Base-by-base conservation (phyloP, 2,329 filamentous ascomycete genomes). In the Mycosphaerella arachidis region DNA sequence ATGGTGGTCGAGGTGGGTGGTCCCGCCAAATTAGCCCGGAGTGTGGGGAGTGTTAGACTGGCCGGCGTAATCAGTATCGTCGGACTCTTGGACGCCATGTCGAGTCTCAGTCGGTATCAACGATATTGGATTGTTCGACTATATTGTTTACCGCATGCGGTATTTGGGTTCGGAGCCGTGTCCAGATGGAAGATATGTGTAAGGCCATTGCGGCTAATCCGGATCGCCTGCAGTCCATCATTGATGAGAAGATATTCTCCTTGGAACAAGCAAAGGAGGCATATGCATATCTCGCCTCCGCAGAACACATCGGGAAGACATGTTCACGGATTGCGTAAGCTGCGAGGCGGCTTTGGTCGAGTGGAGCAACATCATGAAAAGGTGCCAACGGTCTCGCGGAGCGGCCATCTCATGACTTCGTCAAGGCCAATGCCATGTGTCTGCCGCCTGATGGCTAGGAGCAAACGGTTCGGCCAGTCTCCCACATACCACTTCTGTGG, bases 1-100 rank as follows among this genome's bases (percentile, higher is more conserved):
- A 78, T 86, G 61, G 75, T 90, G 43, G 68, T 88, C 43, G 46
- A 51, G 13, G 54, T 50, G n/a, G 54, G 54, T 33, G 54, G 54
- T 18, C 20, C 51, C 8, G 24, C 31, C 16, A 24, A 1, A 6
- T 29, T 30, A 9, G 18, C 31, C 24, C 18, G 10, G 18, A 43
- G 8, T 18, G 40, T 43, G 4, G 13, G 8, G 8, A 43, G n/a
- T 43, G 52, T 27, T 16, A 55, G 24, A 18, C 30, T n/a, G 10
- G 33, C 45, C 10, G 52, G 52, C 33, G 24, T 16, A 6, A 43
- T 55, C 5, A 24, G 30, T 9, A 27, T 45, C 2, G 48, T 52
- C 27, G 27, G 48, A 10, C n/a, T 20, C 4, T 5, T 52, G n/a
- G 48, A 13, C 12, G 33, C 9, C 5, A 16, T n/a, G 20, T 18